Percentiles rank a stretch among this genome's conserved stretches.
phyloP scores from a whole-genome alignment of 106 monocot species.

The Apostasia shenzhenica region DNA sequence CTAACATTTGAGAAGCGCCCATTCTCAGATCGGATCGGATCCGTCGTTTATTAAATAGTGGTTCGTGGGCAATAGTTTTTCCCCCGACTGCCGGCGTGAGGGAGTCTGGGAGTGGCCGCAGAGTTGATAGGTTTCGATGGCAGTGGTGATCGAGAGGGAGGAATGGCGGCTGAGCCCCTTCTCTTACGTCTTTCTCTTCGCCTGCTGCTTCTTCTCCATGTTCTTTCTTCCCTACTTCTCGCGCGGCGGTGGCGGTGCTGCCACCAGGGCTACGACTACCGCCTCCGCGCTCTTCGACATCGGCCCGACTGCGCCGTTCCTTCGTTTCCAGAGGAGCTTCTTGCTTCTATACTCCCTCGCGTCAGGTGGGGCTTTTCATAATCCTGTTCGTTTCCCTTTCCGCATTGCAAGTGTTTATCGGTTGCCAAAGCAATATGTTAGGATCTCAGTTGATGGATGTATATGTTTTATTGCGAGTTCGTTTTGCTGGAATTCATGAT shows the following conservation, averaged over 20 bases:
- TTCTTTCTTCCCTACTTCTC: slow-evolving; percentile 57
- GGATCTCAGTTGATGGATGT: neutral
- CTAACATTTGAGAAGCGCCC: too few species aligned
- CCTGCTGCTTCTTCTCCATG: slow-evolving; percentile 52
- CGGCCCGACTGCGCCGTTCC: slow-evolving; percentile 39
- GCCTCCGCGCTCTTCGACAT: slow-evolving; percentile 36
- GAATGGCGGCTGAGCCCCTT: slow-evolving; percentile 55
- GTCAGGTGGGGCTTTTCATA: slow-evolving; percentile 30
- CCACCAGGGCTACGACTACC: neutral
- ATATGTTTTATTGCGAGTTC: neutral
- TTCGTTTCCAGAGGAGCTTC: slow-evolving; percentile 75
- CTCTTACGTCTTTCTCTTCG: slow-evolving; percentile 46
- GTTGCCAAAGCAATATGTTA: neutral
- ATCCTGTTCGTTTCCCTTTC: neutral
- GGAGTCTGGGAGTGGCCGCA: neutral
- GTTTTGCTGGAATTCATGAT: neutral
- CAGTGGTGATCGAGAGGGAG: slow-evolving; percentile 49
- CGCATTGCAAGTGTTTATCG: neutral
- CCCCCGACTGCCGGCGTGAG: neutral
- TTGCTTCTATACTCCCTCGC: slow-evolving; percentile 71
- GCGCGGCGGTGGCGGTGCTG: slow-evolving; percentile 1
- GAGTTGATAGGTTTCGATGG: slow-evolving; percentile 28
- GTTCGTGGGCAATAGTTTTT: neutral
- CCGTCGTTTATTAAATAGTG: too few species aligned
- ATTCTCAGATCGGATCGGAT: too few species aligned